Conservation (phyloP, 2,329 filamentous ascomycete species). For the Alternaria sp. region DNA sequence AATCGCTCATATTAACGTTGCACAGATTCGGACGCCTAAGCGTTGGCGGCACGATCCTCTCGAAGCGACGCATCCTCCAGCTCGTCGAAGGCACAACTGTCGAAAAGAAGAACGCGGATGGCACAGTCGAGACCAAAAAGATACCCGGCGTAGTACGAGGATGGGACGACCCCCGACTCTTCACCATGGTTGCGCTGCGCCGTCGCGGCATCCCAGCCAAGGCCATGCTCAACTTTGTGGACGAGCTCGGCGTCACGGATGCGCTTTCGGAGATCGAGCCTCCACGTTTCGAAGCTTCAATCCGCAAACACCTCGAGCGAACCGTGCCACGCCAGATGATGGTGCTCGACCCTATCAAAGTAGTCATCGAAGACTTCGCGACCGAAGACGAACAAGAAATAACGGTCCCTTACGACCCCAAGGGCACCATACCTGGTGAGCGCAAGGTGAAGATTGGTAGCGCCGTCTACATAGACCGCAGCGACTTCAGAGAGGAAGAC, state of each 20-base stretch:
- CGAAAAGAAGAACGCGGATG: constrained; percentile 53
- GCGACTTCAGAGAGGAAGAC: constrained; percentile 77
- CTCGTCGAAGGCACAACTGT: constrained; percentile 70
- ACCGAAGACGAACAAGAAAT: constrained; percentile 73
- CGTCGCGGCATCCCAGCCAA: constrained; percentile 86
- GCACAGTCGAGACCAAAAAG: constrained; percentile 44
- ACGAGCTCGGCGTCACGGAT: constrained; percentile 90
- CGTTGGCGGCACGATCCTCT: constrained; percentile 82
- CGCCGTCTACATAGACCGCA: constrained; percentile 83
- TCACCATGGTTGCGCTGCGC: constrained; percentile 83
- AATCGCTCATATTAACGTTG: constrained; percentile 11
- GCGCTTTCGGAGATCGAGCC: constrained; percentile 80
- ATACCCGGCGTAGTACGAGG: constrained; percentile 70
- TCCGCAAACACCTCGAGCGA: constrained; percentile 84
- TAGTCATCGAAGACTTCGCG: constrained; percentile 78
- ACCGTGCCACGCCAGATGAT: constrained; percentile 90
- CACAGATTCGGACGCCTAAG: constrained; percentile 70
- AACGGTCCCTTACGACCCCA: constrained; percentile 79
- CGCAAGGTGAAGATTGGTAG: constrained; percentile 71
- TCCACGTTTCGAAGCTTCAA: constrained; percentile 80
- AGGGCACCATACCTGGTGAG: constrained; percentile 64
- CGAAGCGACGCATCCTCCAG: constrained; percentile 82
- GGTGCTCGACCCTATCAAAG: constrained; percentile 81
- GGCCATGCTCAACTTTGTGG: constrained; percentile 87
- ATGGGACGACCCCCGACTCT: constrained; percentile 92